A percentile compares a stretch with the other conserved stretches of the same genome.
phyloP scores from a whole-genome alignment of 2,329 filamentous ascomycete genomes.

The Penicillium sp. region DNA sequence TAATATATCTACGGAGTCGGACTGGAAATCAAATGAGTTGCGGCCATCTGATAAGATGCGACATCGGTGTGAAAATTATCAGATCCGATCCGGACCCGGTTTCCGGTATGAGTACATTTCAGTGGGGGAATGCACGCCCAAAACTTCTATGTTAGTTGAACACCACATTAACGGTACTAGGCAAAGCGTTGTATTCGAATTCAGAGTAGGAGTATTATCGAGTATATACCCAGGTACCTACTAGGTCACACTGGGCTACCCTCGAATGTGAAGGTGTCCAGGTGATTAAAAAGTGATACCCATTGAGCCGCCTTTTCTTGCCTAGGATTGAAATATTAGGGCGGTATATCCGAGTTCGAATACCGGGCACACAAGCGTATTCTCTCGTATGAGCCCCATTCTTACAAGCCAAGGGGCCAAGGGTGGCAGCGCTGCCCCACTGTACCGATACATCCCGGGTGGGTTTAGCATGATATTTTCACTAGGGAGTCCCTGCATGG shows the following conservation, averaged over 20 bases:
- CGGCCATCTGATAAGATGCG: slow-evolving; percentile 20
- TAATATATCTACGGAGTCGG: not conserved
- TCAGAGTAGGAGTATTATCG: too few relatives aligned
- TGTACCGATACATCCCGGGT: not conserved
- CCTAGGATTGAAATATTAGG: too few relatives aligned
- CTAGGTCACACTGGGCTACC: too few relatives aligned
- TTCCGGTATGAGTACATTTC: not conserved
- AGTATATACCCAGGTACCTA: too few relatives aligned
- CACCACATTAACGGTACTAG: too few relatives aligned
- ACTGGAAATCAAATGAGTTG: not conserved
- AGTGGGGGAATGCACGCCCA: not conserved
- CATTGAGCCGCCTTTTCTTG: too few relatives aligned
- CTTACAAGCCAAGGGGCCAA: not conserved
- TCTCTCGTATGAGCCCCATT: not conserved
- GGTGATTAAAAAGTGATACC: too few relatives aligned
- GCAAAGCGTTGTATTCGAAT: too few relatives aligned
- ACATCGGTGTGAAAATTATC: slow-evolving; percentile 13
- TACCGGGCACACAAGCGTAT: too few relatives aligned
- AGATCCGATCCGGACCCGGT: slow-evolving; percentile 8
- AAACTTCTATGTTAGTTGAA: too few relatives aligned
- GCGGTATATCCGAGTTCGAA: too few relatives aligned
- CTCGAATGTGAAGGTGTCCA: too few relatives aligned
- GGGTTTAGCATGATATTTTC: not conserved
- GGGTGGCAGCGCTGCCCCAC: not conserved
- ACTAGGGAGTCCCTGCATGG: not conserved